phyloP scores from a whole-genome alignment of 768 basidiomycete species.

The Russula olivacea region DNA sequence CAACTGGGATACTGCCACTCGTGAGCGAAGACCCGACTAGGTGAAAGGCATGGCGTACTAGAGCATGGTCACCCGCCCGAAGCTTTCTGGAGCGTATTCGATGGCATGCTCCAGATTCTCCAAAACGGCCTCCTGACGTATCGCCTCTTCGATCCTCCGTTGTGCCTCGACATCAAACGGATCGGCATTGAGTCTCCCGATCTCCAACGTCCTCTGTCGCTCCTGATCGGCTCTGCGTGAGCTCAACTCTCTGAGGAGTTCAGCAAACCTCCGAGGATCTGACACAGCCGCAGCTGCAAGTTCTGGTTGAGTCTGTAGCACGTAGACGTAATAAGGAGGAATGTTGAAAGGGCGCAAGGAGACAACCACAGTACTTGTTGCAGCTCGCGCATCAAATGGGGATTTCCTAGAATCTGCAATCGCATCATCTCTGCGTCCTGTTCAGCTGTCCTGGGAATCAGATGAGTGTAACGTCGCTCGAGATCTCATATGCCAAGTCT shows the following conservation, averaged over 20 bases:
- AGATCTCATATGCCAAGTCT: background rate
- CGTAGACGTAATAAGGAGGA: background rate
- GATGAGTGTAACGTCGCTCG: conserved; percentile 7
- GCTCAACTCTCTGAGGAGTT: conserved; percentile 58
- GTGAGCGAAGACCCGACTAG: background rate
- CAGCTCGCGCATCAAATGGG: conserved; percentile 67
- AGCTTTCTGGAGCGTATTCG: conserved; percentile 88
- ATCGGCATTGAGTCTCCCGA: conserved; percentile 70
- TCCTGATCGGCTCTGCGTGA: conserved; percentile 51
- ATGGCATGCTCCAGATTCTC: conserved; percentile 94
- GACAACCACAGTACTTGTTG: conserved; percentile 35
- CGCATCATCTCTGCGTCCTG: conserved; percentile 90
- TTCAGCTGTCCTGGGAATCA: conserved; percentile 49
- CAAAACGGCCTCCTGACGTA: conserved; percentile 79
- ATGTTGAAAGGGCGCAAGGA: background rate
- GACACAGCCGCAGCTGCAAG: conserved; percentile 63
- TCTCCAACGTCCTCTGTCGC: conserved; percentile 48
- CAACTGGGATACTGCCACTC: conserved; percentile 66
- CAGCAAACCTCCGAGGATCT: conserved; percentile 69
- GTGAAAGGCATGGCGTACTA: conserved; percentile 55
- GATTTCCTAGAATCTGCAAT: conserved; percentile 80
- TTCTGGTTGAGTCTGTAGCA: conserved; percentile 68
- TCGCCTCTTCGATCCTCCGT: conserved; percentile 86
- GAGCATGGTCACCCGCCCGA: conserved; percentile 94
- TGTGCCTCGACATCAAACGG: conserved; percentile 93